Evolutionary conservation across 2,329 filamentous ascomycete genomes (phyloP).

Genomic region (Davidsoniella neocaledoniae): DNA sequence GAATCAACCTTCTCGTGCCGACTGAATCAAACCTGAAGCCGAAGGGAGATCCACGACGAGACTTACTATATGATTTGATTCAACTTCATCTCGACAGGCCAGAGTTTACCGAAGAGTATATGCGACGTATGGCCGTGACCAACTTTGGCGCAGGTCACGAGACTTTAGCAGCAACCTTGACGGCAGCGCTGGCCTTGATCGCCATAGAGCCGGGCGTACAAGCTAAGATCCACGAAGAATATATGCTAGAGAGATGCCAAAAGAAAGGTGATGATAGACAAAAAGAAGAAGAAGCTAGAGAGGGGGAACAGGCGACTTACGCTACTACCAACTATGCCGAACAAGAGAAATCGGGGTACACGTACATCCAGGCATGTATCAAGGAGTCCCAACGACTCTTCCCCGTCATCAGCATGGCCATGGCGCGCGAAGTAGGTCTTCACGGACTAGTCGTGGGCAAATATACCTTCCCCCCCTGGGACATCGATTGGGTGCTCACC

Average conservation of each 20-base stretch:
- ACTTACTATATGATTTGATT: slow-evolving; percentile 31
- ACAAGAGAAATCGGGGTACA: slow-evolving; percentile 17
- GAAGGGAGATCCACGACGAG: slow-evolving; percentile 19
- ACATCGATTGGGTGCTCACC: slow-evolving; percentile 36
- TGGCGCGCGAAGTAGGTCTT: slow-evolving; percentile 28
- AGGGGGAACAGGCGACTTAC: background rate
- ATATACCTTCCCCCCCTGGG: slow-evolving; percentile 24
- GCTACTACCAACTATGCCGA: background rate
- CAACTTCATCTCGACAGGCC: slow-evolving; percentile 27
- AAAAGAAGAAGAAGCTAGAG: background rate
- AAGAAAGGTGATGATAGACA: background rate
- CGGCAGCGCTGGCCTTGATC: slow-evolving; percentile 31
- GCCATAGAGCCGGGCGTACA: slow-evolving; percentile 23
- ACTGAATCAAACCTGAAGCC: slow-evolving; percentile 16
- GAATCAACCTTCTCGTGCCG: slow-evolving; percentile 4
- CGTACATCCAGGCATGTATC: slow-evolving; percentile 25
- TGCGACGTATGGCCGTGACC: slow-evolving; percentile 34
- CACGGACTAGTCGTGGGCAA: slow-evolving; percentile 24
- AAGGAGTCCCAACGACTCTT: slow-evolving; percentile 34
- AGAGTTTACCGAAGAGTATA: slow-evolving; percentile 29
- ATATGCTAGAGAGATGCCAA: background rate
- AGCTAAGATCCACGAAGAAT: slow-evolving; percentile 18
- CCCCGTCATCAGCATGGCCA: slow-evolving; percentile 34
- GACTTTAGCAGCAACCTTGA: slow-evolving; percentile 35
- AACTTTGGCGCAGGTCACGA: slow-evolving; percentile 41